Percentiles rank a stretch among this genome's conserved stretches.
These are phyloP conservation scores for Colletotrichum scovillei DNA, from an alignment of 2,329 filamentous ascomycete species.

Conservation along the genomic window DNA sequence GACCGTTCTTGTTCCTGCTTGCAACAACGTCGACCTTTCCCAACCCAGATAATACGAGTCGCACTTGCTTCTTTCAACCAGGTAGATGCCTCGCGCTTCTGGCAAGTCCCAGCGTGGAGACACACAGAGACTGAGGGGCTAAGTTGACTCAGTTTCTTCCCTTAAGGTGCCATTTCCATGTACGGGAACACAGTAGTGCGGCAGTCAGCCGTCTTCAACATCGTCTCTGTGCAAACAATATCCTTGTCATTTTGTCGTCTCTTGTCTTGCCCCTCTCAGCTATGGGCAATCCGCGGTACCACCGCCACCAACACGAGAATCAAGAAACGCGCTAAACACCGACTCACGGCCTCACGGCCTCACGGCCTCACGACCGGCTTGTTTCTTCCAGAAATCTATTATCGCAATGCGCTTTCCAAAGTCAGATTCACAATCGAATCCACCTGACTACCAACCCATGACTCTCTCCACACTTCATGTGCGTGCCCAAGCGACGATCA, in stretches of 20 bases:
- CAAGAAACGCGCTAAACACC: constrained; percentile 27
- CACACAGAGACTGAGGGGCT: neutral
- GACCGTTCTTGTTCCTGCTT: constrained; percentile 1
- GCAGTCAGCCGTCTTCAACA: neutral
- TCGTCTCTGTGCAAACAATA: neutral
- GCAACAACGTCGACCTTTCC: neutral
- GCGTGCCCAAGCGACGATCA: constrained; percentile 4
- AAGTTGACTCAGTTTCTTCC: neutral
- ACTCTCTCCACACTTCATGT: constrained; percentile 26
- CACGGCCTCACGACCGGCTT: constrained; percentile 7
- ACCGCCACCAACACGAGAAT: constrained; percentile 20
- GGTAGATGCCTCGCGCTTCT: neutral
- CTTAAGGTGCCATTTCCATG: neutral
- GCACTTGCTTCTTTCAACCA: neutral
- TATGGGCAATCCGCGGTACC: constrained; percentile 11
- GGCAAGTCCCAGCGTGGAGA: neutral
- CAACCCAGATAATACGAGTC: neutral
- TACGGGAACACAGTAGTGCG: neutral
- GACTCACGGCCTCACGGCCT: constrained; percentile 15
- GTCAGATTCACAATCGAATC: neutral
- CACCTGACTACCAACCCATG: constrained; percentile 15
- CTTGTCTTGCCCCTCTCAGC: constrained; percentile 11
- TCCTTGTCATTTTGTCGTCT: constrained; percentile 1
- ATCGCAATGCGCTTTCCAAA: constrained; percentile 5
- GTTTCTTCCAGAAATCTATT: constrained; percentile 7